A percentile compares a stretch with the other conserved stretches of the same genome.
These are phyloP conservation scores for Lycium barbarum DNA, from an alignment of 257 asterid genomes.

Conservation along the genomic window DNA sequence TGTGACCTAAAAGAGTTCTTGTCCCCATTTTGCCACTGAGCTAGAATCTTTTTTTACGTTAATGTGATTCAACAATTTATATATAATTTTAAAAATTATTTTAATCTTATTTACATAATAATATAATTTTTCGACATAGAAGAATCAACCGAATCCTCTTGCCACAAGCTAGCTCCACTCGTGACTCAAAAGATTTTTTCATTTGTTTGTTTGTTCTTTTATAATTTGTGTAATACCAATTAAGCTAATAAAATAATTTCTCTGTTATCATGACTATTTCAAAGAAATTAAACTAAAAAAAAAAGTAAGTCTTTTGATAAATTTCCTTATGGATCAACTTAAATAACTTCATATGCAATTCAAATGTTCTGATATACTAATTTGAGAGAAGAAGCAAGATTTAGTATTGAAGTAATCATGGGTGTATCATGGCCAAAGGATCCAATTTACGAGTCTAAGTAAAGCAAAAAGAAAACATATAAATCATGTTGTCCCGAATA, in stretches of 20 bases:
- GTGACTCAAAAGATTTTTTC: background rate
- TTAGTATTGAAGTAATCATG: background rate
- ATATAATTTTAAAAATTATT: background rate
- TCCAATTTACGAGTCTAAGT: conserved; percentile 4
- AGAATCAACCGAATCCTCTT: background rate
- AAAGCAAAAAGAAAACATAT: background rate
- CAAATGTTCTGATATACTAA: background rate
- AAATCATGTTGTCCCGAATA: conserved; percentile 18
- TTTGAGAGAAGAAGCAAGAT: background rate
- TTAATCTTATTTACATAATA: background rate
- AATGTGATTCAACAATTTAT: background rate
- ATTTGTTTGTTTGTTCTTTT: background rate
- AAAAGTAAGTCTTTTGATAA: too few species aligned
- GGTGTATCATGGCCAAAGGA: background rate
- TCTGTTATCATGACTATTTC: background rate
- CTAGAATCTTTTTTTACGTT: background rate
- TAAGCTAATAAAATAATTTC: background rate
- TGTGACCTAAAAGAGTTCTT: background rate
- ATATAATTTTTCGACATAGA: background rate
- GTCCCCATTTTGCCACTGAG: background rate
- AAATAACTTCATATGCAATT: background rate
- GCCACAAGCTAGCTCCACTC: background rate
- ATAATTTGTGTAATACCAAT: background rate
- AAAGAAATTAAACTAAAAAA: background rate
- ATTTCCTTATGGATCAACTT: background rate